Base-by-base conservation (phyloP, 768 basidiomycete species). In the Dioszegia hungarica region DNA sequence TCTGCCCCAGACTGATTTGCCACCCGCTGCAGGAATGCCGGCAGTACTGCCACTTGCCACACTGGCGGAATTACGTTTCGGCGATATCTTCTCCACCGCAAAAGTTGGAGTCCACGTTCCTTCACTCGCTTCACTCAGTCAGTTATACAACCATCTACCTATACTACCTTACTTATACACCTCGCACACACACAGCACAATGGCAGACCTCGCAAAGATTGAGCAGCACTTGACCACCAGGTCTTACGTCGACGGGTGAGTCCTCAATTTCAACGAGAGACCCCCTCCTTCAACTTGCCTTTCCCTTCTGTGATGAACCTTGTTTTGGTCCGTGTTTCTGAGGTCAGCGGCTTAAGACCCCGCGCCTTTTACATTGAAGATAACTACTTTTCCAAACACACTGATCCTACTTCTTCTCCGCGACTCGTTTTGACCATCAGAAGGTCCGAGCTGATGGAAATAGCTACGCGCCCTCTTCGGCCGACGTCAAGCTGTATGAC, bases 141-240 rank as follows among this genome's bases (percentile, higher is more conserved):
- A n/a, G n/a, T n/a, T n/a, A n/a, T n/a, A n/a, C n/a, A n/a, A n/a
- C n/a, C n/a, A n/a, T n/a, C n/a, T n/a, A n/a, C n/a, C n/a, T n/a
- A n/a, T n/a, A n/a, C n/a, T n/a, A n/a, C n/a, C n/a, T n/a, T n/a
- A n/a, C n/a, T n/a, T n/a, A n/a, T n/a, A n/a, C n/a, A n/a, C n/a
- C 33, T 24, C 47, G 37, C 15, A 19, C 36, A 25, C 36, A 38
- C 25, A 4, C 54, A 33, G 44, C 60, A 73, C 53, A 58, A 75
- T 75, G 72, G 62, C 72, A 39, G 75, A 75, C 62, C 50, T 75
- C 59, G 66, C 70, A 51, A 65, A 86, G 64, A 86, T 97, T 73
- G 89, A 98, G 75, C 75, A 85, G 56, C 89, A 93, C 82, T 89
- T 99, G 69, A 76, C 85, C 55, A 83, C 86, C 71, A 68, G 73